These are phyloP conservation scores for Dipteronia dyeriana DNA, from an alignment of 345 rosid genomes.

Conservation along the genomic window DNA sequence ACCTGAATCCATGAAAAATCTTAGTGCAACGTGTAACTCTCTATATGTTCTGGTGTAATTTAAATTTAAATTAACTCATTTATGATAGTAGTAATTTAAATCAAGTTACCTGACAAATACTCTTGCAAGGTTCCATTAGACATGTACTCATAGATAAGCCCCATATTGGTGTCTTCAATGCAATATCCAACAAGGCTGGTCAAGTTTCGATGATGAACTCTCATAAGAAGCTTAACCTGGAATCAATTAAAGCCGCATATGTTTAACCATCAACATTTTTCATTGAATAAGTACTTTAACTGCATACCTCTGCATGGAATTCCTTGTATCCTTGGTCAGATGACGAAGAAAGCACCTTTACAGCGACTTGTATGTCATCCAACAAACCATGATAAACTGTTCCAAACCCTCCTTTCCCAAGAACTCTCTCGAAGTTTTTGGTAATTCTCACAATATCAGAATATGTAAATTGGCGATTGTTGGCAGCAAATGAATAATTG, in stretches of 20 bases:
- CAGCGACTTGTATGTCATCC: conserved; percentile 28
- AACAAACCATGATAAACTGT: conserved; percentile 30
- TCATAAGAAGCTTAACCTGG: conserved; percentile 12
- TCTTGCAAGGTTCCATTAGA: conserved; percentile 12
- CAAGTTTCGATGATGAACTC: conserved; percentile 23
- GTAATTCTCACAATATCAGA: conserved; percentile 26
- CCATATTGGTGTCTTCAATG: conserved; percentile 7
- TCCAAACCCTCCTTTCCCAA: conserved; percentile 37
- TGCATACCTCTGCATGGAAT: conserved; percentile 28
- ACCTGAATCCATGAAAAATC: conserved; percentile 1
- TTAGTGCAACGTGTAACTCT: no score
- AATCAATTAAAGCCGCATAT: neutral
- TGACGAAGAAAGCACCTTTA: conserved; percentile 30
- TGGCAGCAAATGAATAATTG: conserved; percentile 17
- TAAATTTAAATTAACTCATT: neutral
- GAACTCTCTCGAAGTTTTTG: conserved; percentile 22
- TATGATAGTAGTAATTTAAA: neutral
- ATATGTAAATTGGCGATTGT: conserved; percentile 24
- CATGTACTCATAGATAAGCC: conserved; percentile 21
- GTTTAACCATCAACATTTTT: neutral
- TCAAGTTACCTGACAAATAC: conserved; percentile 10
- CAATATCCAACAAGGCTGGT: conserved; percentile 18
- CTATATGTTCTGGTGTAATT: no score
- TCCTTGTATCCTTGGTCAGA: conserved; percentile 19
- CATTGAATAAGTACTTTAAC: neutral